Conservation (phyloP, 305 asterid genomes). For the Nicotiana rustica region DNA sequence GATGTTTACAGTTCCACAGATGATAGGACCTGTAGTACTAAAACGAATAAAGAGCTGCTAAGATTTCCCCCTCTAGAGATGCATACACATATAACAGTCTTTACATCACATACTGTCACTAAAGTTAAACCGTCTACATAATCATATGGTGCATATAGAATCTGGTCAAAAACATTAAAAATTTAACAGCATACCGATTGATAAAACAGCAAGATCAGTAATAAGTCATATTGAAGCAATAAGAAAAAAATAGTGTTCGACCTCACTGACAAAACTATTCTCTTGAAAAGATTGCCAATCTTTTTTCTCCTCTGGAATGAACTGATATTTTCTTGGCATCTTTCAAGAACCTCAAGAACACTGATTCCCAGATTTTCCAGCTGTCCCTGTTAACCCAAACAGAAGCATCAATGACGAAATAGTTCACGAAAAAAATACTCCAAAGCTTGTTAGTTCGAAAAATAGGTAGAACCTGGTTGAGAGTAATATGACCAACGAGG, state of each 20-base stretch:
- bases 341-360: conserved; percentile 64
- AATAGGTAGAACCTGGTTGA: conserved; percentile 67
- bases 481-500: conserved; percentile 93
- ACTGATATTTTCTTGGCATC: conserved; percentile 68
- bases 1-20: not conserved
- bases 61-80: not conserved
- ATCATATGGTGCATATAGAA: conserved; percentile 18
- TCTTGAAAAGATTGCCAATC: conserved; percentile 66
- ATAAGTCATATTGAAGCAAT: not conserved
- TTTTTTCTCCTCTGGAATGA: conserved; percentile 72
- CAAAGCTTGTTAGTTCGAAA: conserved; percentile 39
- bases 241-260: conserved; percentile 34
- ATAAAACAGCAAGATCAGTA: conserved; percentile 14
- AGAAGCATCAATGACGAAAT: conserved; percentile 34
- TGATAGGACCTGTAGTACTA: conserved; percentile 14
- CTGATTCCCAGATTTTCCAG: conserved; percentile 58
- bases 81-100: not conserved
- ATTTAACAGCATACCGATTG: conserved; percentile 2
- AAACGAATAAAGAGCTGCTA: conserved; percentile 14
- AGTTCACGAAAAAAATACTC: conserved; percentile 35
- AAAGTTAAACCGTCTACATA: not conserved
- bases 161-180: not conserved
- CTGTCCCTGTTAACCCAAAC: conserved; percentile 58
- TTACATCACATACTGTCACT: conserved; percentile 10
- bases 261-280: conserved; percentile 71